These are phyloP conservation scores for Colletotrichum godetiae DNA, from an alignment of 2,329 filamentous ascomycete species.

Conservation along the genomic window DNA sequence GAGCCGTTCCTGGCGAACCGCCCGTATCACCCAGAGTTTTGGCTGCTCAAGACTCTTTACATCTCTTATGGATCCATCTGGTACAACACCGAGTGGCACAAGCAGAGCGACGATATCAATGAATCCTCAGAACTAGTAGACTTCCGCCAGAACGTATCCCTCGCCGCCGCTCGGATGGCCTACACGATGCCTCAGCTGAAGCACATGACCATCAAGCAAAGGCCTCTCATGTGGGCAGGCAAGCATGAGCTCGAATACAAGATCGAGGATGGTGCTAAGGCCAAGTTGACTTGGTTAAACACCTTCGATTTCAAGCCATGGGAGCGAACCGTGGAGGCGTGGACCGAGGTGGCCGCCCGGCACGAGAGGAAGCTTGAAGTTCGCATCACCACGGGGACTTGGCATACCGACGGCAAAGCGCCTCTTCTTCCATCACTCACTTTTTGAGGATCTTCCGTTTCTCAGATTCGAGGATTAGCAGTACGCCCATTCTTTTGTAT, in stretches of 20 bases:
- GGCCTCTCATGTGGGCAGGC: conserved; percentile 41
- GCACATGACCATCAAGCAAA: conserved; percentile 36
- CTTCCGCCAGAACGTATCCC: conserved; percentile 39
- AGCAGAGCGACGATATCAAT: conserved; percentile 37
- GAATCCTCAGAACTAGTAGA: conserved; percentile 34
- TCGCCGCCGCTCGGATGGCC: conserved; percentile 38
- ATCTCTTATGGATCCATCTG: conserved; percentile 38
- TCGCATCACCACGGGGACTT: not conserved
- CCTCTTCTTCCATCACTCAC: conserved; percentile 30
- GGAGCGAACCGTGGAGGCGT: conserved; percentile 38
- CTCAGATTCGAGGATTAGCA: too few species aligned
- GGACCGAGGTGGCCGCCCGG: conserved; percentile 37
- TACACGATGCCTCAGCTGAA: conserved; percentile 38
- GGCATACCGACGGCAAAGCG: conserved; percentile 30
- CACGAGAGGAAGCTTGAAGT: conserved; percentile 19
- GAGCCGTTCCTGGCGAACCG: conserved; percentile 25
- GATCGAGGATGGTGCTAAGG: conserved; percentile 11
- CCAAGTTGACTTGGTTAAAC: conserved; percentile 36
- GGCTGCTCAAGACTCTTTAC: conserved; percentile 32
- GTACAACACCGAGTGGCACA: conserved; percentile 38
- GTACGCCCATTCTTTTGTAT: not conserved
- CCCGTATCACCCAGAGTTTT: conserved; percentile 21
- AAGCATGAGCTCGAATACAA: conserved; percentile 38
- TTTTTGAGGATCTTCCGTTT: conserved; percentile 2
- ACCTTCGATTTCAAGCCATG: conserved; percentile 39